phyloP scores from a whole-genome alignment of 2,329 filamentous ascomycete species.

The Grosmannia clavigera region DNA sequence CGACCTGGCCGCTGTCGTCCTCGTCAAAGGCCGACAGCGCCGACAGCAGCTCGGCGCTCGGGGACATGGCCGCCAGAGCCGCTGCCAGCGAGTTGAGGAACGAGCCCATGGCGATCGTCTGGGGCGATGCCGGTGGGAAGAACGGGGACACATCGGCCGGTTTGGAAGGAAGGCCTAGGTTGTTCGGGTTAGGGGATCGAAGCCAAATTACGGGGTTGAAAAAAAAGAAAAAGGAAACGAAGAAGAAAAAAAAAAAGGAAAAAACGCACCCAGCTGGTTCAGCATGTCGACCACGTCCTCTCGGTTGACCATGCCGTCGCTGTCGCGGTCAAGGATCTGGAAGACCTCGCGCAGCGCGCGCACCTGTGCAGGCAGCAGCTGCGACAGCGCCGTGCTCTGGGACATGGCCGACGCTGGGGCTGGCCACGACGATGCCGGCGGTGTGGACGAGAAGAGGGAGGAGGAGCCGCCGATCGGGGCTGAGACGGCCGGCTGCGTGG shows the following conservation, averaged over 20 bases:
- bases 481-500: conserved; percentile 19
- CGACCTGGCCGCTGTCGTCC: conserved; percentile 86
- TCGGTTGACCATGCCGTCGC: conserved; percentile 68
- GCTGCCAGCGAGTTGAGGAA: conserved; percentile 76
- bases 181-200: neutral
- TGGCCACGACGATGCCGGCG: conserved; percentile 15
- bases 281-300: conserved; percentile 84
- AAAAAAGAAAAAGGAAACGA: too few species aligned
- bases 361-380: conserved; percentile 70
- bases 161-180: conserved; percentile 58
- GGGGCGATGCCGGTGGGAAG: conserved; percentile 61
- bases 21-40: conserved; percentile 94
- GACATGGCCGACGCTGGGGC: conserved; percentile 17
- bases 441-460: neutral
- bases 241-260: too few species aligned
- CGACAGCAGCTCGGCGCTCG: conserved; percentile 67
- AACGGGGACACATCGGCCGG: conserved; percentile 62
- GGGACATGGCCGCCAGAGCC: conserved; percentile 61
- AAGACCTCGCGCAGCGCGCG: conserved; percentile 85
- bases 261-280: conserved; percentile 59
- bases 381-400: conserved; percentile 48
- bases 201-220: too few species aligned
- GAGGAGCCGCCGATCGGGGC: conserved; percentile 17
- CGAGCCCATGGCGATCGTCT: conserved; percentile 69
- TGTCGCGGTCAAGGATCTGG: conserved; percentile 81